Evolutionary conservation across 2,329 filamentous ascomycete genomes (phyloP), one percentile per base, ranked within the genome.

Genomic region (Ophiostoma triangulosporum): DNA sequence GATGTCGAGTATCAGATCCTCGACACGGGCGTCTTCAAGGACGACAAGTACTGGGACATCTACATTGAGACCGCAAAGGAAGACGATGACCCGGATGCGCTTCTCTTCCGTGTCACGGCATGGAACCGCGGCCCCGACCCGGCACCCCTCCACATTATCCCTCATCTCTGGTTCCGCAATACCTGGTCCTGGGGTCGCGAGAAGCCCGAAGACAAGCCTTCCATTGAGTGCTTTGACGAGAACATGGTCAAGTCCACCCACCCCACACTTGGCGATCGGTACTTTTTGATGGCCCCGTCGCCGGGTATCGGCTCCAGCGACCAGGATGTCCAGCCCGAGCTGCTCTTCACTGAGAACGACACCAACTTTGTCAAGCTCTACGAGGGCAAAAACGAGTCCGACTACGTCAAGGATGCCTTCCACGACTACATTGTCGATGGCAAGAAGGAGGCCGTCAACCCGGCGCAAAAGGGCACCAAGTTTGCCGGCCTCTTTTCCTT

Each of bases 61-160:
- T 86, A 90, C 65, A 96, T 97, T 59, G 91, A 97, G 70, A 94
- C 87, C 6, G 91, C 90, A 55, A 97, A 97, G 70, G 91, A 96
- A 66, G 77, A 78, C n/a, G 83, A 95, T 57, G 86, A 96, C 62
- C 84, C 88, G 22, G 90, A 97, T 27, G 88, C 96, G 70, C 73
- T 97, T 12, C 74, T 95, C 29, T 97, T 96, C 72, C 87, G 93
- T 63, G 85, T 97, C 45, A 96, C 91, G 11, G 91, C 90, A 45
- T 97, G 93, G 84, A 97, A 97, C 65, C 81, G 93, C 61, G 91
- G 93, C 15, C 86, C 88, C 6, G 88, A 96, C 52, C 81, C 88
- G 14, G 91, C 93, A 14, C 90, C 89, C 22, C 73, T 97, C 53
- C 93, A 97, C 68, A 95, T 97, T 63, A 73, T 96, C 43, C 91